Evolutionary conservation across 2,329 filamentous ascomycete genomes (phyloP), one percentile per base, ranked within the genome.

Genomic region (Thermochaetoides dissita): DNA sequence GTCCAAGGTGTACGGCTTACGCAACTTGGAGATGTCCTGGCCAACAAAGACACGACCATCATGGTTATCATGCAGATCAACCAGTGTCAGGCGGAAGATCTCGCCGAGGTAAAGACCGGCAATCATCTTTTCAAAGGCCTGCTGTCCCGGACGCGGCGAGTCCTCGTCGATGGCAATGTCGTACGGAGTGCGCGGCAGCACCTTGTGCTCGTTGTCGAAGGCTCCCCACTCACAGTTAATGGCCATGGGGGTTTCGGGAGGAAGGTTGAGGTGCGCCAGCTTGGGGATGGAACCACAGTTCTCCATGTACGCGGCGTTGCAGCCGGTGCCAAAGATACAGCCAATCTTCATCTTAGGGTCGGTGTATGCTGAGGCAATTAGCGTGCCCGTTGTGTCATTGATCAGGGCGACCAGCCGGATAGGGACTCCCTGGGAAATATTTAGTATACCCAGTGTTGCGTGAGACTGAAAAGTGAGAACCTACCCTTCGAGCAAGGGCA

Each of bases 201-300:
- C 81, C 55, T 81, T 73, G 66, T 89, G 82, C 63, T 94, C 84
- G 61, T 94, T 94, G 63, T 95, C 89, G 57, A 96, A 95, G 31
- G 89, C 88, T 51, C 89, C 89, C 75, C 88, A 95, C 63, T 96
- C 89, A 68, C 88, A 95, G 70, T 95, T 95, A 67, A 96, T 94
- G 40, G 86, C 87, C 72, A 95, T 93, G 37, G 81, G 86, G 46
- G 78, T 78, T 47, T 91, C 79, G 0, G 85, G 69, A 39, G 87
- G 83, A 33, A 96, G 74, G 56, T 93, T 91, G 71, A 94, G 75
- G 65, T 95, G 79, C 8, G 83, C 85, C 42, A 98, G 76, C 71
- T 98, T 98, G 50, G 88, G 89, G 50, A 98, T 86, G 9, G 81
- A 84, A 50, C 86, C 87, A 50, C 77, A 84, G 56, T 93, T 66